Evolutionary conservation across 148 eudicot genomes (phyloP).

Genomic region (Rhododendron kiyosumense): DNA sequence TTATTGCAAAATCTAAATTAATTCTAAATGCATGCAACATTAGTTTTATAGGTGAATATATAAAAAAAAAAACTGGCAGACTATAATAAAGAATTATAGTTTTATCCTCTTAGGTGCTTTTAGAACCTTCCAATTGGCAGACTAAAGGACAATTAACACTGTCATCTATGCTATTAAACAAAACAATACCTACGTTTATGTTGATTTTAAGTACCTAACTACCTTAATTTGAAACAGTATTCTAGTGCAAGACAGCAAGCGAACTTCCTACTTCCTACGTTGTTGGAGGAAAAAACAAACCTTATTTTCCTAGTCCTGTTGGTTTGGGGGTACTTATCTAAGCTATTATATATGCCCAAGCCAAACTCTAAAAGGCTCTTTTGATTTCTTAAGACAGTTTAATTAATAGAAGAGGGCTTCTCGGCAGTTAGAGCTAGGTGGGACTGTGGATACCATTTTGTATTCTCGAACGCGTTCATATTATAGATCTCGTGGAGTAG

Average conservation of each 20-base stretch:
- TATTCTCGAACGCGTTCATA: background rate
- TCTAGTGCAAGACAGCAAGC: background rate
- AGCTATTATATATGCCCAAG: background rate
- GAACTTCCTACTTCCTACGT: background rate
- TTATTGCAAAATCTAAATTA: background rate
- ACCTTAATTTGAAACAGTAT: background rate
- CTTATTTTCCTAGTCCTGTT: background rate
- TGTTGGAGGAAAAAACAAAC: background rate
- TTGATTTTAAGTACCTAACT: background rate
- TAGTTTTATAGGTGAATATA: background rate
- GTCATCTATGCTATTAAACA: background rate
- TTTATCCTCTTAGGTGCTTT: background rate
- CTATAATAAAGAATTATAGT: background rate
- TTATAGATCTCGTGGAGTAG: background rate
- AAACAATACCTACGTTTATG: background rate
- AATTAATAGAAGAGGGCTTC: background rate
- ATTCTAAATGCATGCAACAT: background rate
- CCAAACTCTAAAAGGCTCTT: background rate
- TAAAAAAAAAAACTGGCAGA: background rate
- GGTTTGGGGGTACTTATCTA: background rate
- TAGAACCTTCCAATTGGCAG: background rate
- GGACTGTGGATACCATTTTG: too few relatives aligned
- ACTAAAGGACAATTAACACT: background rate
- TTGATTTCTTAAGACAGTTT: background rate
- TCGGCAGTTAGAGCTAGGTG: background rate